Evolutionary conservation across 1,284 basidiomycete species (phyloP).

Genomic region (Cerioporus squamosus): DNA sequence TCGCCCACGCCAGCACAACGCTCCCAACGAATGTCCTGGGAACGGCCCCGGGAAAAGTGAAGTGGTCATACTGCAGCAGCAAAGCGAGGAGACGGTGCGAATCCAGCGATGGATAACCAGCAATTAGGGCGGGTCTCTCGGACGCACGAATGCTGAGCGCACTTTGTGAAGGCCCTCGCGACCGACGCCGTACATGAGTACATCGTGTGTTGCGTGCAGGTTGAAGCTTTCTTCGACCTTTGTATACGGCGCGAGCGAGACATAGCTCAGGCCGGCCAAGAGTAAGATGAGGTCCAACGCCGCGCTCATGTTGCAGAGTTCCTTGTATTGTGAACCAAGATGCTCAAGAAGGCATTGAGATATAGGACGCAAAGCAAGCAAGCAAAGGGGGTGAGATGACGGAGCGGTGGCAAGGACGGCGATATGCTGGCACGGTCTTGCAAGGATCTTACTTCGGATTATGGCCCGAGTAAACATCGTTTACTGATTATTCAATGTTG

Average conservation of each 20-base stretch:
- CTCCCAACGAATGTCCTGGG: conserved; percentile 88
- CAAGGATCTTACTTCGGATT: too few relatives aligned
- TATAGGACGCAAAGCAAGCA: too few relatives aligned
- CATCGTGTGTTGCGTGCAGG: conserved; percentile 90
- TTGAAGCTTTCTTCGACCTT: conserved; percentile 99
- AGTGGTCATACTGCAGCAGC: conserved; percentile 81
- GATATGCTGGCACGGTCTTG: too few relatives aligned
- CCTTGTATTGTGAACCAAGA: too few relatives aligned
- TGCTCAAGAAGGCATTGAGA: too few relatives aligned
- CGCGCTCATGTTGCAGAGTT: conserved; percentile 36
- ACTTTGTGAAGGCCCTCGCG: conserved; percentile 52
- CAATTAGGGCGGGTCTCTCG: not conserved
- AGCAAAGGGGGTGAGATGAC: too few relatives aligned
- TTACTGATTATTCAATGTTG: too few relatives aligned
- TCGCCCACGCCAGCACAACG: conserved; percentile 59
- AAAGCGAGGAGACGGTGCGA: not conserved
- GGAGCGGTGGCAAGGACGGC: too few relatives aligned
- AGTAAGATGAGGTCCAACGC: conserved; percentile 62
- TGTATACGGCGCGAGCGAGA: conserved; percentile 83
- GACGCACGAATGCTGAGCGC: conserved; percentile 31
- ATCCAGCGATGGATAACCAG: not conserved
- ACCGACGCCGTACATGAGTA: conserved; percentile 75
- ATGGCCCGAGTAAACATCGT: too few relatives aligned
- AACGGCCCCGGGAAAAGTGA: conserved; percentile 87
- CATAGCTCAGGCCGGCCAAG: conserved; percentile 62